Base-by-base conservation (phyloP, 2,329 filamentous ascomycete species). In the Penicillium sp. region DNA sequence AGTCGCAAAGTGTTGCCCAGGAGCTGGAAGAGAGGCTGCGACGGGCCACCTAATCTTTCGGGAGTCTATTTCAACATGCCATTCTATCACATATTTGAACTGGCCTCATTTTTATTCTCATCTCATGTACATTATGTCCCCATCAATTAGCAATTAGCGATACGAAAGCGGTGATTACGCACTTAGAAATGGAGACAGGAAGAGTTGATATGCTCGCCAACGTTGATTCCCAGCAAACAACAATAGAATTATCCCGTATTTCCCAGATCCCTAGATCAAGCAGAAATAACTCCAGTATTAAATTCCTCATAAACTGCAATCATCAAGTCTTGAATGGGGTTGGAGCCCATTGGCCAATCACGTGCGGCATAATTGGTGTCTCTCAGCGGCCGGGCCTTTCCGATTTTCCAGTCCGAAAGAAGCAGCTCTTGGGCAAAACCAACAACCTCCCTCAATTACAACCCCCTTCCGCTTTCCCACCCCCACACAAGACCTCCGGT, bases 1-100 rank as follows among this genome's bases (percentile, higher is more conserved):
- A 97, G 75, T 86, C 91, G 70, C 86, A 90, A 65, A 89, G 89
- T 59, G 82, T 93, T 63, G 87, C 88, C 45, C 84, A 89, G 60
- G 90, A 90, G 65, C 81, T 90, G 43, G 89, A 93, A 70, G 81
- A 83, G 61, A 81, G 83, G 64, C 77, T 75, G 55, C 74, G 70
- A 47, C 65, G 66, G 44, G 63, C 65, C 45, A 71, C 66, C 51
- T 75, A 56, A 68, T 42, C 25, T 25, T 31, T 27, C 35, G 6
- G 25, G 25, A 42, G 19, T 21, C 23, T 19, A 51, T 43, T 25
- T n/a, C 38, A 45, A 31, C 19, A 39, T 44, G 35, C 31, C 42
- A 48, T 47, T 25, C 13, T 27, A 36, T 36, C 23, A 25, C 13
- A 35, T 53, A n/a, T 45, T 33, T 35, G 35, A 49, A 48, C 15